Evolutionary conservation across 176 grass and related monocot genomes (phyloP).

Genomic region (Oryza glaberrima): DNA sequence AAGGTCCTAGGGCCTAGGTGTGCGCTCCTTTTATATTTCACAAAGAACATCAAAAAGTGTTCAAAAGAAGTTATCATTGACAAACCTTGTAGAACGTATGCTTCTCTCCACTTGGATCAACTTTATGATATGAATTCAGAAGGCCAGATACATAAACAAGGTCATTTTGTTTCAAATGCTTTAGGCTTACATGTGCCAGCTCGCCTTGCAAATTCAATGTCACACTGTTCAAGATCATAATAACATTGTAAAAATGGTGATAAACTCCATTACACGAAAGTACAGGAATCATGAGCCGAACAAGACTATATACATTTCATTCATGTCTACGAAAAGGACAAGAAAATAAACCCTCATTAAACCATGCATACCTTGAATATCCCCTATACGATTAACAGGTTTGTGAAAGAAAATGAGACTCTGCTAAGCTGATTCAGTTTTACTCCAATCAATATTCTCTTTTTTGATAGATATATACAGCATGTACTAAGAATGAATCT

Average conservation of each 20-base stretch:
- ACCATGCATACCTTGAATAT: neutral
- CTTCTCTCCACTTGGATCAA: slow-evolving; percentile 31
- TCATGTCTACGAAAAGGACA: neutral
- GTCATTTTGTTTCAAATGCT: slow-evolving; percentile 58
- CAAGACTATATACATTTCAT: neutral
- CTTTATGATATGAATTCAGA: slow-evolving; percentile 41
- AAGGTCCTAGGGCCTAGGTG: neutral
- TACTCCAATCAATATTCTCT: neutral
- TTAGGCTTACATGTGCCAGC: slow-evolving; percentile 46
- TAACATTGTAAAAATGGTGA: slow-evolving; percentile 14
- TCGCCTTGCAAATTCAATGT: slow-evolving; percentile 28
- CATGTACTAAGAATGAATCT: neutral
- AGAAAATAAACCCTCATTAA: neutral
- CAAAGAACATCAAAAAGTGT: neutral
- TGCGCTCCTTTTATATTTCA: neutral
- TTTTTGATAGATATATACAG: neutral
- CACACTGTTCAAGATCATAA: slow-evolving; percentile 46
- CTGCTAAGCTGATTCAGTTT: neutral
- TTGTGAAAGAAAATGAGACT: slow-evolving; percentile 7
- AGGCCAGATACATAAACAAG: slow-evolving; percentile 54
- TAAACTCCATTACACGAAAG: neutral
- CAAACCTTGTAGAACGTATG: slow-evolving; percentile 51
- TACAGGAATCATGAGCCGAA: neutral
- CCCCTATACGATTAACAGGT: neutral
- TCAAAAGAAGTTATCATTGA: neutral